Conservation (phyloP, 148 eudicot species). For the Vaccinium myrtillus region DNA sequence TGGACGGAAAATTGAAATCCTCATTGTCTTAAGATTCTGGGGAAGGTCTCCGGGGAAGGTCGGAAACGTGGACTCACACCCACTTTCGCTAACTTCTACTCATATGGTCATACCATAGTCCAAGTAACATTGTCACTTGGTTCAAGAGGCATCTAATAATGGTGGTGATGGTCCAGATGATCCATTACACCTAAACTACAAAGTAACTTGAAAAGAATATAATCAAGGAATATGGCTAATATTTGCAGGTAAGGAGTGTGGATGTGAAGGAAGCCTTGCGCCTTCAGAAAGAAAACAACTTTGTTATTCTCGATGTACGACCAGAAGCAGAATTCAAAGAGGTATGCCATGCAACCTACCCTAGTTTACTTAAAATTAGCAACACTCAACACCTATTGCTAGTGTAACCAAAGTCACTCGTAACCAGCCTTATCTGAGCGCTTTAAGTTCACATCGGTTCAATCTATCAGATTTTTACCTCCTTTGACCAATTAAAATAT, state of each 20-base stretch:
- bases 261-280: slow-evolving; percentile 91
- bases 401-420: neutral
- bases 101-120: neutral
- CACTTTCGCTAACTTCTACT: neutral
- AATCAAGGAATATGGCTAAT: neutral
- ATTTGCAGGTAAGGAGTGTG: slow-evolving; percentile 81
- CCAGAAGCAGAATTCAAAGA: slow-evolving; percentile 94
- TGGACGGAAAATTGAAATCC: neutral
- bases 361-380: neutral
- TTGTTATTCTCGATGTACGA: slow-evolving; percentile 90
- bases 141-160: neutral
- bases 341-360: slow-evolving; percentile 46
- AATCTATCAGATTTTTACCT: neutral
- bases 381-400: neutral
- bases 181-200: neutral
- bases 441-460: neutral
- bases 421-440: neutral
- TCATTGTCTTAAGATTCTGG: neutral
- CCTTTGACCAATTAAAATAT: neutral
- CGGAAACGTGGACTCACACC: neutral
- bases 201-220: neutral
- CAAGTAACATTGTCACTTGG: neutral
- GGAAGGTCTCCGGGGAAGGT: neutral
- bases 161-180: neutral
- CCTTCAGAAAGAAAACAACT: slow-evolving; percentile 90